Conservation (phyloP, 208 protist species). For the Jaenimonas drosophilae region DNA sequence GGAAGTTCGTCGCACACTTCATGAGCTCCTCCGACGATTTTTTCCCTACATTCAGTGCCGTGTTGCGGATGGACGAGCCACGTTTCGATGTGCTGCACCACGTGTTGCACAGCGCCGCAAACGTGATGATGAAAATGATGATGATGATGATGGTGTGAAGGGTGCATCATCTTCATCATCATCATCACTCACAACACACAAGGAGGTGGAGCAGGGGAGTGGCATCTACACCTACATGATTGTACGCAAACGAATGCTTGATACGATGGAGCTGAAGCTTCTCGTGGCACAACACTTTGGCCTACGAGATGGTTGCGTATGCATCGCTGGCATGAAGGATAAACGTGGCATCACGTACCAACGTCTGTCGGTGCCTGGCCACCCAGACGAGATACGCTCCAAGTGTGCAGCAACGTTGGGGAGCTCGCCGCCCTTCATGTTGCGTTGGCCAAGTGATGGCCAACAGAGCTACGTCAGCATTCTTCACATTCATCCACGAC, state of each 20-base stretch:
- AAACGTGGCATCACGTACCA: conserved; percentile 85
- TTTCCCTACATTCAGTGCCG: conserved; percentile 46
- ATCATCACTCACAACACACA: too few relatives aligned
- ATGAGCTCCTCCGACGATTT: conserved; percentile 50
- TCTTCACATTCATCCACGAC: conserved; percentile 5
- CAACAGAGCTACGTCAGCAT: conserved; percentile 6
- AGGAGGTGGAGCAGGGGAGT: background rate
- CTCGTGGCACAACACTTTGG: conserved; percentile 38
- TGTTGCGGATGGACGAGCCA: conserved; percentile 36
- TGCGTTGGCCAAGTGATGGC: too few relatives aligned
- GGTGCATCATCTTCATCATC: too few relatives aligned
- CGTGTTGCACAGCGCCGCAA: background rate
- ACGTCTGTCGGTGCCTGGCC: conserved; percentile 42
- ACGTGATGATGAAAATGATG: conserved; percentile 3
- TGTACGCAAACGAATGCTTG: conserved; percentile 75
- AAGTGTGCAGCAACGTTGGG: background rate
- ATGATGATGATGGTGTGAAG: background rate
- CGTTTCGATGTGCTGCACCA: conserved; percentile 5
- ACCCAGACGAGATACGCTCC: too few relatives aligned
- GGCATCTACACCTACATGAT: conserved; percentile 40
- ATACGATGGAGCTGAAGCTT: conserved; percentile 62
- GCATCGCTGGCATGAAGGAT: conserved; percentile 91
- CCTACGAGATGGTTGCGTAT: conserved; percentile 30
- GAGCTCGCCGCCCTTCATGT: conserved; percentile 2
- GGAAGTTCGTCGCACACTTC: conserved; percentile 47